Evolutionary conservation across 768 basidiomycete species (phyloP).

Genomic region (Trametes maxima): DNA sequence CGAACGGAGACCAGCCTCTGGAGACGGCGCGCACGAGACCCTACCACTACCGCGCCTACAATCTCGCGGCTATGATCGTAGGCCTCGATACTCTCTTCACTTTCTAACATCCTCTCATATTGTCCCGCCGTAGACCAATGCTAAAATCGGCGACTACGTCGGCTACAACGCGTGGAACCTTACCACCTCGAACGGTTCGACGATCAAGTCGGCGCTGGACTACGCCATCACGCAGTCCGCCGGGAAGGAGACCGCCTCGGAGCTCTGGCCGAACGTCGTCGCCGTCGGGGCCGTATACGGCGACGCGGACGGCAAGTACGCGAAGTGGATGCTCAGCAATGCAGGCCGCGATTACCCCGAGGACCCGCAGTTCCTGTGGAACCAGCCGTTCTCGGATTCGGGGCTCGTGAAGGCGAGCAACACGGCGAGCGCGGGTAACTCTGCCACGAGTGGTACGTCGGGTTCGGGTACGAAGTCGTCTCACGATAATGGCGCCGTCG

Average conservation of each 20-base stretch:
- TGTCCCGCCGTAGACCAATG: slow-evolving; percentile 49
- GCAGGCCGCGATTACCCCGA: slow-evolving; percentile 41
- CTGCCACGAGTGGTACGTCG: not conserved
- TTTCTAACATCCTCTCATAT: not conserved
- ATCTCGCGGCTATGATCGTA: slow-evolving; percentile 69
- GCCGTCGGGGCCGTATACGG: slow-evolving; percentile 59
- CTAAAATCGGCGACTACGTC: slow-evolving; percentile 52
- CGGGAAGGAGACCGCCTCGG: slow-evolving; percentile 40
- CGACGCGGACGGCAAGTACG: slow-evolving; percentile 61
- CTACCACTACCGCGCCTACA: slow-evolving; percentile 70
- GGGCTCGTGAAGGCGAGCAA: slow-evolving; percentile 22
- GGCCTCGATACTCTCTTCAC: slow-evolving; percentile 22
- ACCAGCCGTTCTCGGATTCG: slow-evolving; percentile 51
- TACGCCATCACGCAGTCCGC: slow-evolving; percentile 51
- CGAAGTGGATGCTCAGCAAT: slow-evolving; percentile 43
- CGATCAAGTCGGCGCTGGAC: slow-evolving; percentile 61
- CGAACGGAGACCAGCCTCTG: slow-evolving; percentile 64
- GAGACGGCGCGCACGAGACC: slow-evolving; percentile 63
- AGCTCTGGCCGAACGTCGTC: slow-evolving; percentile 60
- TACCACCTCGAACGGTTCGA: slow-evolving; percentile 51
- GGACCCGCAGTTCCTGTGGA: slow-evolving; percentile 55
- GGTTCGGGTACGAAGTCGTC: not conserved
- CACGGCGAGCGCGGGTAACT: not conserved
- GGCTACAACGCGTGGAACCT: slow-evolving; percentile 51
- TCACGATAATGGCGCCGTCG: not conserved